Evolutionary conservation across 176 grass and related monocot genomes (phyloP).

Genomic region (Phyllostachys edulis): DNA sequence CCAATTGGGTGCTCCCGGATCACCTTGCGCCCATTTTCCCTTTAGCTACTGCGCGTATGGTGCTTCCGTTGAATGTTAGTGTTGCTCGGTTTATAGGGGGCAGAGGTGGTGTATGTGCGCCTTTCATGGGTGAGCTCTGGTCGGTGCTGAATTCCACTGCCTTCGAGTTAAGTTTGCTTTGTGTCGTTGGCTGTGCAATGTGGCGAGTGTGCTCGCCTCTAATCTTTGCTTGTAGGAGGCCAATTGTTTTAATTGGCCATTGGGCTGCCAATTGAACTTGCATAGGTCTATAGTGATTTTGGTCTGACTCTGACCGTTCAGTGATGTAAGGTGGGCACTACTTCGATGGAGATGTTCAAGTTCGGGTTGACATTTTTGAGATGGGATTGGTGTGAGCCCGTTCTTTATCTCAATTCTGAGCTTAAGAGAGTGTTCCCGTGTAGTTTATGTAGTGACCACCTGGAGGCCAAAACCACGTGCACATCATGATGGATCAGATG

Average conservation of each 20-base stretch:
- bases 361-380: not conserved
- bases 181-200: not conserved
- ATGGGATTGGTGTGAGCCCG: not conserved
- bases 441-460: not conserved
- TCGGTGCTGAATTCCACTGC: not conserved
- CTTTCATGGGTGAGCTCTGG: not conserved
- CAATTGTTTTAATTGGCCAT: not conserved
- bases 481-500: not conserved
- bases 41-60: not conserved
- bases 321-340: not conserved
- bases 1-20: not conserved
- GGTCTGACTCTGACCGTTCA: not conserved
- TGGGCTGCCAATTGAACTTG: not conserved
- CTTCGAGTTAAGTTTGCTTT: not conserved
- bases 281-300: not conserved
- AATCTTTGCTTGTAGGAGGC: not conserved
- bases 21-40: not conserved
- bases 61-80: not conserved
- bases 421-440: not conserved
- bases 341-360: not conserved
- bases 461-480: not conserved
- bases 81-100: not conserved
- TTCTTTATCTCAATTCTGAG: not conserved
- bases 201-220: not conserved
- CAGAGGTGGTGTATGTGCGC: not conserved